Evolutionary conservation across 176 grass and related monocot species (phyloP), one percentile per base, ranked within the genome.

Genomic region (Triticum monococcum): DNA sequence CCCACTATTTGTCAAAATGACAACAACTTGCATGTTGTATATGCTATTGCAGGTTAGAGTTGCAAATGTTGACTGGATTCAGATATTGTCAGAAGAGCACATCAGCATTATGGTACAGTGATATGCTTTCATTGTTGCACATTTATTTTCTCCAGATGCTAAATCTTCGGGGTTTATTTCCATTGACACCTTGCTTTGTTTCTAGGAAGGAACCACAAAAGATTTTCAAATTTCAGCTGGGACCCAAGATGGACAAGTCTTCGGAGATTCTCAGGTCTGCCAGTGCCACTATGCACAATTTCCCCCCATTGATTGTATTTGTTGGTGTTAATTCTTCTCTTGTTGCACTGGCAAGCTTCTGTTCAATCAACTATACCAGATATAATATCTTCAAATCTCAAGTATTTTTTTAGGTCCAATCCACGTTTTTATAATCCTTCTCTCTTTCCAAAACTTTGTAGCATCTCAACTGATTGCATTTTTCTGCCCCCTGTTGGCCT

Each of bases 1-100:
- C 48, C 31, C 14, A 84, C 4, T 80, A 7, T 46, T 65, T 64
- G 64, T 84, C 5, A 54, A 78, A 40, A 13, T 84, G 75, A 84
- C 40, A 54, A 48, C 38, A 16, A 18, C 4, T 69, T 86, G 23
- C 18, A 9, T 56, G 17, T 40, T 54, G 8, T 64, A 41, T 79
- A 12, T 67, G 77, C 9, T 75, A 32, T 85, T 88, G 37, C 90
- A 98, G 96, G 84, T 86, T 68, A 94, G 90, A 86, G 93, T 98
- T 78, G 93, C 93, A 90, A 95, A 92, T 81, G 89, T 94, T 59
- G 96, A 98, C 46, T 95, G 96, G 96, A 89, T 94, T 90, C 85
- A 95, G 86, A 94, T 98, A 92, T 82, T 92, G 20, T 78, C 93
- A 75, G 89, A 89, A 79, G 91, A 92, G 25, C 89, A 98, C 67